Percentiles rank a stretch among this genome's conserved stretches.
Conservation (phyloP, 306 rosid species). For the Quercus cerris region DNA sequence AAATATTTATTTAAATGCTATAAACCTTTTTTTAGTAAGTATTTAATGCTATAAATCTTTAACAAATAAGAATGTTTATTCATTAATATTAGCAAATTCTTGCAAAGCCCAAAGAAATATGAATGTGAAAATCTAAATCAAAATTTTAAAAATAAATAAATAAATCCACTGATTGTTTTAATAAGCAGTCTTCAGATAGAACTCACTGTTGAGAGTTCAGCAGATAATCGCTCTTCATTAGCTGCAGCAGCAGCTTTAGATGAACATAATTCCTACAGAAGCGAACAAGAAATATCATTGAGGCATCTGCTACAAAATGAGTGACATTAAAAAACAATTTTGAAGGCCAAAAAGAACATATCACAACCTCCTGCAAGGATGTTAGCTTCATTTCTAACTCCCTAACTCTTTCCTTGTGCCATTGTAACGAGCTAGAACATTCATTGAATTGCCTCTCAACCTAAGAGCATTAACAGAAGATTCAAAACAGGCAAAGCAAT, state of each 20-base stretch:
- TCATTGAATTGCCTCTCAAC: constrained; percentile 66
- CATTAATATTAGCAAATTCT: background rate
- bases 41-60: too few relatives aligned
- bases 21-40: too few relatives aligned
- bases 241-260: constrained; percentile 65
- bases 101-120: background rate
- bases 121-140: background rate
- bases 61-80: background rate
- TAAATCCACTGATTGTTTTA: background rate
- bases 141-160: background rate
- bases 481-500: background rate
- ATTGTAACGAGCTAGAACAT: constrained; percentile 66
- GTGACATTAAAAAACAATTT: constrained; percentile 3
- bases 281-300: constrained; percentile 12
- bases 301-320: background rate
- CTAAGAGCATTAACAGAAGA: constrained; percentile 35
- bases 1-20: too few relatives aligned
- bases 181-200: constrained; percentile 7
- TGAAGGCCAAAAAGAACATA: constrained; percentile 7
- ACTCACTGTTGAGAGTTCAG: constrained; percentile 89
- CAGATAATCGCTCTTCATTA: constrained; percentile 65
- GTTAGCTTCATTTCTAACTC: constrained; percentile 66
- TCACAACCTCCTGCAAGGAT: constrained; percentile 70
- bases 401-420: constrained; percentile 83
- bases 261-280: constrained; percentile 59